These are phyloP conservation scores for Brasilioporus rufonigricans DNA, from an alignment of 768 basidiomycete genomes.

Conservation along the genomic window DNA sequence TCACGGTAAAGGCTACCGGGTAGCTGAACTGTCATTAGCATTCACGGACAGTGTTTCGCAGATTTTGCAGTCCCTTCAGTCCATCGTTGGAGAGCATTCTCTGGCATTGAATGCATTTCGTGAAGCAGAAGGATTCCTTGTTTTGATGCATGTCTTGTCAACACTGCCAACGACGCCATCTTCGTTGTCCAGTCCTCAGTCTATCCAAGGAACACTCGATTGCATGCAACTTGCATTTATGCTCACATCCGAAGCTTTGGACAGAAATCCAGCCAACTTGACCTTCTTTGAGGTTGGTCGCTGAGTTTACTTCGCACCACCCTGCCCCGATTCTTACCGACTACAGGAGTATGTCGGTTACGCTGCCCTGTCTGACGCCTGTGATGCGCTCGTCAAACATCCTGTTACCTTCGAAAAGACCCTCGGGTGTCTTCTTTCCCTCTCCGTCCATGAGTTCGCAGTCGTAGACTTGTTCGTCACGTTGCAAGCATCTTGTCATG, in stretches of 20 bases:
- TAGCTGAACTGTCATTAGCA: not conserved
- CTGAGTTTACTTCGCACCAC: conserved; percentile 20
- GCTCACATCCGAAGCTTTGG: conserved; percentile 63
- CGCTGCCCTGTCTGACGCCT: conserved; percentile 56
- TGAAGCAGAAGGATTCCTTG: conserved; percentile 78
- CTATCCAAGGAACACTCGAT: conserved; percentile 45
- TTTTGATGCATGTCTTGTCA: conserved; percentile 70
- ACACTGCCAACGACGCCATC: conserved; percentile 40
- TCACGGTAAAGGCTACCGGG: conserved; percentile 45
- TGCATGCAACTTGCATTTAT: conserved; percentile 60
- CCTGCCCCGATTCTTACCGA: conserved; percentile 13
- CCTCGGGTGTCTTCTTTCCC: conserved; percentile 64
- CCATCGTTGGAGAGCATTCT: conserved; percentile 63
- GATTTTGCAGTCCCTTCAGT: conserved; percentile 66
- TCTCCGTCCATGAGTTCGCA: conserved; percentile 65
- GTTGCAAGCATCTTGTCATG: conserved; percentile 35
- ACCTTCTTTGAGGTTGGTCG: conserved; percentile 64
- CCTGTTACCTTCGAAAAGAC: conserved; percentile 49
- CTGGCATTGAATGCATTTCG: conserved; percentile 74
- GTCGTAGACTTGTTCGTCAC: conserved; percentile 53
- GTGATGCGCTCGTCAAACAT: conserved; percentile 50
- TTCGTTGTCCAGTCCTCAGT: conserved; percentile 28
- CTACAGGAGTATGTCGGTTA: conserved; percentile 54
- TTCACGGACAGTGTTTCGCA: conserved; percentile 24
- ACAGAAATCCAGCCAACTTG: conserved; percentile 52